Conservation (phyloP, 1,139 yeast genomes). For the Saccharomyces uvarum region DNA sequence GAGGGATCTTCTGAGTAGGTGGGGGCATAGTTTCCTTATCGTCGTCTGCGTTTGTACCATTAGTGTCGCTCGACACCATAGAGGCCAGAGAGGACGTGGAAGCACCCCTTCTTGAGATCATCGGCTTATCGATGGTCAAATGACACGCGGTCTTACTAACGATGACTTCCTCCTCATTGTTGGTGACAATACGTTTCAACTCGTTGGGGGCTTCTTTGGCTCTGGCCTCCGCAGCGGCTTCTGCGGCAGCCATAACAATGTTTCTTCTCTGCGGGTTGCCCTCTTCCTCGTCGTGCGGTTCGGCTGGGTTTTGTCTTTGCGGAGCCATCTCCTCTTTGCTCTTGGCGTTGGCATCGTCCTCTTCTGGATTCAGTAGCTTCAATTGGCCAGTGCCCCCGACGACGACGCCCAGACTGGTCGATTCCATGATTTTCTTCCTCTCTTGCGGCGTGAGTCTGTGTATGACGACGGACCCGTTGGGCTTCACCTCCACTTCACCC, state of each 20-base stretch:
- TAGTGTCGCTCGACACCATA: conserved; percentile 13
- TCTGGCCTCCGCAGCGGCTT: conserved; percentile 33
- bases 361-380: conserved; percentile 31
- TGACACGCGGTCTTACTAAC: conserved; percentile 39
- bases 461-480: conserved; percentile 53
- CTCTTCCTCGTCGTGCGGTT: conserved; percentile 26
- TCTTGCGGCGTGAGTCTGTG: conserved; percentile 61
- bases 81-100: conserved; percentile 20
- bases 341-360: conserved; percentile 7
- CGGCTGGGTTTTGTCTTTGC: conserved; percentile 24
- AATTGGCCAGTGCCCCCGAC: conserved; percentile 74
- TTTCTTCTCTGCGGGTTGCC: conserved; percentile 23
- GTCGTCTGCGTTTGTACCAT: conserved; percentile 7
- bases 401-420: conserved; percentile 63
- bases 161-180: conserved; percentile 38
- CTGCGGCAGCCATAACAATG: conserved; percentile 31
- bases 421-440: conserved; percentile 42
- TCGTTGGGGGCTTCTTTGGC: conserved; percentile 32
- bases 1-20: conserved; percentile 31
- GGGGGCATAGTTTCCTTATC: conserved; percentile 27
- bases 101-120: conserved; percentile 36
- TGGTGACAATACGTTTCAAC: conserved; percentile 23
- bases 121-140: conserved; percentile 45
- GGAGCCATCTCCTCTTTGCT: conserved; percentile 13
- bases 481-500: conserved; percentile 60